phyloP scores from a whole-genome alignment of 345 rosid species.

The Crucihimalaya himalaica region DNA sequence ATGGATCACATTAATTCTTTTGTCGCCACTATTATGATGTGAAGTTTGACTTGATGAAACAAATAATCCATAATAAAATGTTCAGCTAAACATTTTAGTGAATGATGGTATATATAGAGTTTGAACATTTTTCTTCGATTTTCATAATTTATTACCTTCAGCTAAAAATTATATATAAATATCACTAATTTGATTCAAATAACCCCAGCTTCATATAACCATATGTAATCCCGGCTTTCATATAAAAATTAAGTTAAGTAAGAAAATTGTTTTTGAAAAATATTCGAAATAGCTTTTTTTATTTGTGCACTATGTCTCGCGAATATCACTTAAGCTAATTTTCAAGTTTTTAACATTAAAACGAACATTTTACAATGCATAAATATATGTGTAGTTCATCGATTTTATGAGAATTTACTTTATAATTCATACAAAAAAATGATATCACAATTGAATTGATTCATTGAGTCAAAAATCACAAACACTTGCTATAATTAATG shows the following conservation, averaged over 20 bases:
- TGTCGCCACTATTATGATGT: constrained; percentile 12
- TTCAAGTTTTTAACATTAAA: neutral
- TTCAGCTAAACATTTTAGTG: neutral
- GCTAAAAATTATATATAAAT: neutral
- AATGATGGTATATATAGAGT: neutral
- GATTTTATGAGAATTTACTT: no score
- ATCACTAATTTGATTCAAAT: neutral
- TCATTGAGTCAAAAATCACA: neutral
- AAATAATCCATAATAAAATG: neutral
- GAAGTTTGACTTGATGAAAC: constrained; percentile 20
- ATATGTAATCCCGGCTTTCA: neutral
- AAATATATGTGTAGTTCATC: no score
- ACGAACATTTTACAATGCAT: neutral
- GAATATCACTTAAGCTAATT: neutral
- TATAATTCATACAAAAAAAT: no score
- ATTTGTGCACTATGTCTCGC: neutral
- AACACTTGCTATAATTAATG: neutral
- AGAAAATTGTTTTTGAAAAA: neutral
- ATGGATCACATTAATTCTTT: constrained; percentile 4
- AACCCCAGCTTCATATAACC: neutral
- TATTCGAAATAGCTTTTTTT: neutral
- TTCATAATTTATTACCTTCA: neutral
- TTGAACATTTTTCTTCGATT: neutral
- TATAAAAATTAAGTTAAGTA: neutral
- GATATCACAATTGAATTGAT: neutral